Base-by-base conservation (phyloP, 2,329 filamentous ascomycete species). In the Daldinia sp. region DNA sequence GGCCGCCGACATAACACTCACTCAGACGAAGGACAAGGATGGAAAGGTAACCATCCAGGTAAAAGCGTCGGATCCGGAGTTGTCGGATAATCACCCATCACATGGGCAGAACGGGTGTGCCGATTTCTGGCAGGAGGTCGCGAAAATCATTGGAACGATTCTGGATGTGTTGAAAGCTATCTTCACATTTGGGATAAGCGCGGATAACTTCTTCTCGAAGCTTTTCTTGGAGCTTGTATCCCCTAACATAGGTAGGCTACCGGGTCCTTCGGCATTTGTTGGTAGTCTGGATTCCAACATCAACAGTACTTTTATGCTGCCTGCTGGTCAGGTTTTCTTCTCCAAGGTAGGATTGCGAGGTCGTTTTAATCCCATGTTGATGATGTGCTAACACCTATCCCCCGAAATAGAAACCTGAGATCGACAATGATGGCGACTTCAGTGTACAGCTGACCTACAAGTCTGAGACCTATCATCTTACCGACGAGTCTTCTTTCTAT, bases 301-400 rank as follows among this genome's bases (percentile, higher is more conserved):
- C 39, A 42, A 42, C 39, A 42, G n/a, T 42, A 42, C 39, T 18
- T 42, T 42, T n/a, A 42, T 42, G 39, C 39, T 42, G 15, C 39
- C 39, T 18, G 39, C 39, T 7, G 39, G 39, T 15, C 39, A 42
- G 39, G 39, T 42, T 9, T 42, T 42, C 18, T 42, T 42, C 39
- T 42, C 39, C n/a, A 42, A 42, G 39, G 39, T 42, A 42, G n/a
- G 39, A 20, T 42, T 42, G n/a, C n/a, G 6, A 18, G 18, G 39
- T 9, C 18, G 2, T 42, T 42, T 42, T 6, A 18, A 7, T 18
- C 39, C n/a, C n/a, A 42, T 42, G 1, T 42, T 9, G 9, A 42
- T 42, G n/a, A 1, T 9, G n/a, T n/a, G 39, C 39, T 42, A 42
- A 42, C 9, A 42, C 15, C n/a, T 15, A 42, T 9, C 39, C 15